These are phyloP conservation scores for Syncephalis plumigaleata DNA, from an alignment of 371 early-diverging fungal genomes.

Conservation along the genomic window DNA sequence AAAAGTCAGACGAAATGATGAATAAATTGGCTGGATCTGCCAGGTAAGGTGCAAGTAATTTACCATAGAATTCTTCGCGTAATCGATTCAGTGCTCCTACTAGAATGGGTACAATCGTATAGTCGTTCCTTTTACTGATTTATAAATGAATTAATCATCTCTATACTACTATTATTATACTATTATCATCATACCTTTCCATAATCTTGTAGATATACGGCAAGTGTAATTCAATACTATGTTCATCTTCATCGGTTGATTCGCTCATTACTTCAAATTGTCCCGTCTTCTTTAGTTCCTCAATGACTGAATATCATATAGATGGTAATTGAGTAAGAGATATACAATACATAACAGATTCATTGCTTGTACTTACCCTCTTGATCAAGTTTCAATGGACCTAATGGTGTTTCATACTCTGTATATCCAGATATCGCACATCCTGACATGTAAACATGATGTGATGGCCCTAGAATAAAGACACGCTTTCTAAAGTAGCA, in stretches of 20 bases:
- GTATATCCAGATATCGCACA: slow-evolving; percentile 60
- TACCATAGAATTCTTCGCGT: slow-evolving; percentile 43
- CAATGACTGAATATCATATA: slow-evolving; percentile 20
- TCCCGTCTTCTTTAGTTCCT: slow-evolving; percentile 35
- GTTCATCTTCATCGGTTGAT: slow-evolving; percentile 73
- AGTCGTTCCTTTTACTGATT: slow-evolving; percentile 22
- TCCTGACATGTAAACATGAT: slow-evolving; percentile 62
- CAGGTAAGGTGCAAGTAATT: slow-evolving; percentile 49
- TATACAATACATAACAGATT: background rate
- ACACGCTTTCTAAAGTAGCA: slow-evolving; percentile 41
- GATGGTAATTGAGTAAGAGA: background rate
- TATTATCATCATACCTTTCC: slow-evolving; percentile 34
- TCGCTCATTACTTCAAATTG: slow-evolving; percentile 42
- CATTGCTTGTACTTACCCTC: slow-evolving; percentile 16
- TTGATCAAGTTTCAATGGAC: slow-evolving; percentile 49
- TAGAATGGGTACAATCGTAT: slow-evolving; percentile 70
- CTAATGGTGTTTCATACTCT: slow-evolving; percentile 73
- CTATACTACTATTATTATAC: background rate
- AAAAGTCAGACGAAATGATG: slow-evolving; percentile 88
- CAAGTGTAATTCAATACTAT: slow-evolving; percentile 91
- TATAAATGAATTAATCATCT: background rate
- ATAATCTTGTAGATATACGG: slow-evolving; percentile 71
- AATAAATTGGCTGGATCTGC: slow-evolving; percentile 48
- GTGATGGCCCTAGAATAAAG: slow-evolving; percentile 85
- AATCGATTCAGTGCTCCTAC: slow-evolving; percentile 47